Conservation (phyloP, 192 early-diverging fungal species). For the Kappamyces sp. region DNA sequence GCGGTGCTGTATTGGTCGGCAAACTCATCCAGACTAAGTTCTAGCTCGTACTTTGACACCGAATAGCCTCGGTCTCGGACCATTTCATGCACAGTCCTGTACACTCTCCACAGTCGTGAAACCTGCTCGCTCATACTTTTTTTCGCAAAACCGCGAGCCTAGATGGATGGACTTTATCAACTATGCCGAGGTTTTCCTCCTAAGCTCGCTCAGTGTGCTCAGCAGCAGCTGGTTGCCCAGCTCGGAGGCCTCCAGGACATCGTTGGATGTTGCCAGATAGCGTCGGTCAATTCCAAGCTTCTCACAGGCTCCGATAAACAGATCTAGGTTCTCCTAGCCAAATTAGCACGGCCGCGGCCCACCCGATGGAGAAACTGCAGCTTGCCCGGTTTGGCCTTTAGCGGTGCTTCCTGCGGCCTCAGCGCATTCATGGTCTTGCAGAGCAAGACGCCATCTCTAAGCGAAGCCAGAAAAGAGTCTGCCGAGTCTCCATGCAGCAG, state of each 20-base stretch:
- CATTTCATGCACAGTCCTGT: slow-evolving; percentile 85
- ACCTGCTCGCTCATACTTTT: too few species aligned
- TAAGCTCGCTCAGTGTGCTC: too few species aligned
- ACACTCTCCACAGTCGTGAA: slow-evolving; percentile 50
- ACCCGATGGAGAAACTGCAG: slow-evolving; percentile 6
- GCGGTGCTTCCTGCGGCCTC: neutral
- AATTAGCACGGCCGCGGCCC: neutral
- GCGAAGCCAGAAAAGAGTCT: too few species aligned
- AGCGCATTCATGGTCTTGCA: slow-evolving; percentile 5
- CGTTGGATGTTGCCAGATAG: neutral
- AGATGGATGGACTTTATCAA: too few species aligned
- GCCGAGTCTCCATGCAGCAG: too few species aligned
- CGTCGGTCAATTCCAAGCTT: neutral
- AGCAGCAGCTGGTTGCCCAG: too few species aligned
- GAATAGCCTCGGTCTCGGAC: slow-evolving; percentile 84
- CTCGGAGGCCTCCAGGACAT: too few species aligned
- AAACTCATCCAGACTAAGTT: slow-evolving; percentile 79
- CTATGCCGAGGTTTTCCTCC: too few species aligned
- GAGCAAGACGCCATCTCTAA: slow-evolving; percentile 7
- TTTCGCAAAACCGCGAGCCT: too few species aligned
- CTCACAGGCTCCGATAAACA: neutral
- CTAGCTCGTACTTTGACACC: slow-evolving; percentile 71
- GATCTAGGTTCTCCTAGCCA: slow-evolving; percentile 4
- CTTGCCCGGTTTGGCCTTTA: slow-evolving; percentile 11
- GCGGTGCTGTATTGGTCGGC: slow-evolving; percentile 55